Percentiles rank a stretch among this genome's conserved stretches.
Conservation (phyloP, 164 flowering plant genomes). For the Magnolia changhungtana region DNA sequence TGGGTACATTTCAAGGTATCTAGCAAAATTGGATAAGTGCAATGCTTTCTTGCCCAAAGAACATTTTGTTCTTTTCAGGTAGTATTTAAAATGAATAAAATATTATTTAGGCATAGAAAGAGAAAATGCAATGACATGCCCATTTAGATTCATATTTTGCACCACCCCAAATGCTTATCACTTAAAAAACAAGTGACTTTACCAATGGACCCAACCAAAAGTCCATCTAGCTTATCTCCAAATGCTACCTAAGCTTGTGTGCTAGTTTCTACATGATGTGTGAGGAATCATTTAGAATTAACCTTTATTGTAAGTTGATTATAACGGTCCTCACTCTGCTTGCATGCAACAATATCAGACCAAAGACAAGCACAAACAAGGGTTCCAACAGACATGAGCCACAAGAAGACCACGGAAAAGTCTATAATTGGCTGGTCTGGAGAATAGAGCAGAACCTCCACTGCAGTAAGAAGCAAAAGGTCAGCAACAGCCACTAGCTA, state of each 20-base stretch:
- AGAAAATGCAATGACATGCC: too few species aligned
- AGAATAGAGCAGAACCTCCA: conserved; percentile 69
- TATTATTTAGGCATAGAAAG: too few species aligned
- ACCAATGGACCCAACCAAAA: not conserved
- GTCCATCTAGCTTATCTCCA: not conserved
- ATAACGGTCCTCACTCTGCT: conserved; percentile 50
- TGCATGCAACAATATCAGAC: conserved; percentile 50
- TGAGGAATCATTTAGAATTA: not conserved
- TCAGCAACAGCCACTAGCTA: not conserved
- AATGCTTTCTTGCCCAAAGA: too few species aligned
- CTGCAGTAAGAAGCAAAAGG: conserved; percentile 32
- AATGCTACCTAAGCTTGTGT: not conserved
- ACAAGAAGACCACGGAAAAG: conserved; percentile 52
- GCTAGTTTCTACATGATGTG: not conserved
- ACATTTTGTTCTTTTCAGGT: too few species aligned
- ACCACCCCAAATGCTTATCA: not conserved
- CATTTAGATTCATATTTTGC: too few species aligned
- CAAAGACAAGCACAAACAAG: conserved; percentile 71
- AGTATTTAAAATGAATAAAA: too few species aligned
- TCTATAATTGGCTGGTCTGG: conserved; percentile 67
- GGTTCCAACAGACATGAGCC: conserved; percentile 94
- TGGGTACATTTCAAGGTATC: too few species aligned
- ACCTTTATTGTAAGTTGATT: conserved; percentile 67
- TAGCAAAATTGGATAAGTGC: too few species aligned
- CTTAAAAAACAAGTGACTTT: not conserved